Conservation (phyloP, 1,284 basidiomycete genomes). For the Hortiboletus rubellus region DNA sequence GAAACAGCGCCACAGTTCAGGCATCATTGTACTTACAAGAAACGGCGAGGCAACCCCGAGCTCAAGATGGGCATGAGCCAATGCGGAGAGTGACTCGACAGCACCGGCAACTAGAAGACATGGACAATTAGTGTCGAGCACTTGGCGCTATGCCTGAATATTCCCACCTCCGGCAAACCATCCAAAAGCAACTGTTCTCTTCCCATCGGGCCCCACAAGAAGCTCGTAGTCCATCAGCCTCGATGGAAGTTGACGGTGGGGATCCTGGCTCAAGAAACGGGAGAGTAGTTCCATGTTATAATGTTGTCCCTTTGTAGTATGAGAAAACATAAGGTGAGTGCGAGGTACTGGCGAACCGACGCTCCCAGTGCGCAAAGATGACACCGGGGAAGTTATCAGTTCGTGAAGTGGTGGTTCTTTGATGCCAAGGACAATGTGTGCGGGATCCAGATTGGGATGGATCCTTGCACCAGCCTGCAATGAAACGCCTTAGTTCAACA, state of each 20-base stretch:
- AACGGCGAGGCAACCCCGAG: slow-evolving; percentile 81
- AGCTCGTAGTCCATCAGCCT: slow-evolving; percentile 85
- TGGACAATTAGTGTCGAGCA: slow-evolving; percentile 1
- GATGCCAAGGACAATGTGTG: slow-evolving; percentile 81
- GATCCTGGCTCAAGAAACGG: slow-evolving; percentile 50
- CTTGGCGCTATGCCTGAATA: not conserved
- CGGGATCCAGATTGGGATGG: slow-evolving; percentile 56
- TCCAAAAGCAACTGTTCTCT: slow-evolving; percentile 84
- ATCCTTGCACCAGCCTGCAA: slow-evolving; percentile 74
- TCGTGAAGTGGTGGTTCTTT: slow-evolving; percentile 78
- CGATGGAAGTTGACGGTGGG: slow-evolving; percentile 35
- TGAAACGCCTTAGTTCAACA: slow-evolving; percentile 9
- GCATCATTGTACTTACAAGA: slow-evolving; percentile 50
- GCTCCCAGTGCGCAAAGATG: slow-evolving; percentile 22
- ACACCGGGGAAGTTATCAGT: slow-evolving; percentile 51
- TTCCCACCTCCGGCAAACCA: slow-evolving; percentile 81
- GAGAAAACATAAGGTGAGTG: slow-evolving; percentile 87
- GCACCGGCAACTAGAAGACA: slow-evolving; percentile 69
- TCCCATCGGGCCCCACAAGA: slow-evolving; percentile 61
- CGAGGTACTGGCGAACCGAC: slow-evolving; percentile 39
- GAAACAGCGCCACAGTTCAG: not conserved
- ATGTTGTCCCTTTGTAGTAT: slow-evolving; percentile 82
- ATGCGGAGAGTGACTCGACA: slow-evolving; percentile 76
- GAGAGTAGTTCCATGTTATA: slow-evolving; percentile 83
- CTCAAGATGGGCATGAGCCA: slow-evolving; percentile 77